Evolutionary conservation across 2,329 filamentous ascomycete species (phyloP).

Genomic region (Xylaria sp.): DNA sequence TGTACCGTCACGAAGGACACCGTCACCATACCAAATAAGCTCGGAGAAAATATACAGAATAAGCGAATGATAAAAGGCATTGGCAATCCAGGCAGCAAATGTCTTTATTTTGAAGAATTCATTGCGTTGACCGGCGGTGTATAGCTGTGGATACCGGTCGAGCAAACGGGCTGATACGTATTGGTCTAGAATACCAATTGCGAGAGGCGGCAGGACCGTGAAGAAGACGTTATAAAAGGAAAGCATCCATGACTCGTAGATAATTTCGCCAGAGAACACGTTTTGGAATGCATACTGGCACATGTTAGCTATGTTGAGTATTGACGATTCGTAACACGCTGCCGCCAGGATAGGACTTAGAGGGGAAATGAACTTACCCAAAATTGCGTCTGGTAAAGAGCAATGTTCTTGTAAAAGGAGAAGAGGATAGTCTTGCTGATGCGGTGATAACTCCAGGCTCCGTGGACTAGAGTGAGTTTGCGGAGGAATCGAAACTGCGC

Average conservation of each 20-base stretch:
- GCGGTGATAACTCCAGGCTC: slow-evolving; percentile 96
- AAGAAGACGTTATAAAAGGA: slow-evolving; percentile 99
- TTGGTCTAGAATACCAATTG: slow-evolving; percentile 95
- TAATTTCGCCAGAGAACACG: slow-evolving; percentile 94
- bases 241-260: slow-evolving; percentile 99
- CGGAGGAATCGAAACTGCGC: slow-evolving; percentile 94
- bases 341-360: background rate
- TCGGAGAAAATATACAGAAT: slow-evolving; percentile 87
- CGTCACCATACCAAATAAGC: slow-evolving; percentile 81
- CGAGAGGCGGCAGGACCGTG: slow-evolving; percentile 90
- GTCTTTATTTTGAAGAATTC: slow-evolving; percentile 92
- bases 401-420: slow-evolving; percentile 99
- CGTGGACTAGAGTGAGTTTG: slow-evolving; percentile 93
- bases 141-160: slow-evolving; percentile 95
- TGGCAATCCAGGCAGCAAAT: slow-evolving; percentile 90
- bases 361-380: slow-evolving; percentile 68
- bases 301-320: slow-evolving; percentile 9
- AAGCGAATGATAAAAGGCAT: slow-evolving; percentile 94
- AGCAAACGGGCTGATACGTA: slow-evolving; percentile 93
- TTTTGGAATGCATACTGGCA: slow-evolving; percentile 94
- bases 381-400: slow-evolving; percentile 98
- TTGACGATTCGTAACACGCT: background rate
- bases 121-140: slow-evolving; percentile 90
- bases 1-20: slow-evolving; percentile 78
- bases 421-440: slow-evolving; percentile 97